phyloP scores from a whole-genome alignment of 306 rosid genomes.

The Glycyrrhiza uralensis region DNA sequence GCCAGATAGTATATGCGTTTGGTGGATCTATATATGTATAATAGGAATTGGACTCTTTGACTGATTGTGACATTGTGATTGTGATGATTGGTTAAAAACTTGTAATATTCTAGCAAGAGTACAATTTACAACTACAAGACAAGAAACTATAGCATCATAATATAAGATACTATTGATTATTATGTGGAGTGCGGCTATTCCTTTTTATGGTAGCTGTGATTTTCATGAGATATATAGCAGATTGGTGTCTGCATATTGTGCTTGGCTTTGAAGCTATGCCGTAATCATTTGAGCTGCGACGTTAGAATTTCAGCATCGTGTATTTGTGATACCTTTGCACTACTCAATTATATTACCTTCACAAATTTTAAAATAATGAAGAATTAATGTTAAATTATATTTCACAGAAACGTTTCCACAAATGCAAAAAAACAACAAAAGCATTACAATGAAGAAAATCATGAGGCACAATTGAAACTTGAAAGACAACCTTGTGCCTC shows the following conservation, averaged over 20 bases:
- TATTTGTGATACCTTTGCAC: too few relatives aligned
- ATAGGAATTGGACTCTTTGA: too few relatives aligned
- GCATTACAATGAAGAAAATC: too few relatives aligned
- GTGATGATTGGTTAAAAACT: slow-evolving; percentile 6
- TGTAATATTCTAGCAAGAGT: not conserved
- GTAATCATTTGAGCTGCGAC: slow-evolving; percentile 13
- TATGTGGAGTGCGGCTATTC: slow-evolving; percentile 21
- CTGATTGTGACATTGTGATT: not conserved
- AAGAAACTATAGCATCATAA: not conserved
- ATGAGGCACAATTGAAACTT: too few relatives aligned
- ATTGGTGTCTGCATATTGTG: slow-evolving; percentile 25
- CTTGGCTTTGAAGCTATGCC: slow-evolving; percentile 63
- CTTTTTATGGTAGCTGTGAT: slow-evolving; percentile 12
- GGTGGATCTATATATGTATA: too few relatives aligned
- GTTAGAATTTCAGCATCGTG: not conserved
- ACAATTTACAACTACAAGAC: too few relatives aligned
- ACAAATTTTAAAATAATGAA: too few relatives aligned
- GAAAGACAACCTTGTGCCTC: too few relatives aligned
- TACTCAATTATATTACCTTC: too few relatives aligned
- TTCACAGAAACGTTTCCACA: too few relatives aligned
- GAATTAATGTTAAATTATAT: too few relatives aligned
- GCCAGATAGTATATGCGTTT: slow-evolving; percentile 38
- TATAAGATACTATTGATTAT: not conserved
- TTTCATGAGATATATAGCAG: not conserved
- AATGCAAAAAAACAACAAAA: too few relatives aligned